A percentile compares a stretch with the other conserved stretches of the same genome.
Evolutionary conservation across 2,329 filamentous ascomycete species (phyloP).

Genomic region (Exophiala calicioides): DNA sequence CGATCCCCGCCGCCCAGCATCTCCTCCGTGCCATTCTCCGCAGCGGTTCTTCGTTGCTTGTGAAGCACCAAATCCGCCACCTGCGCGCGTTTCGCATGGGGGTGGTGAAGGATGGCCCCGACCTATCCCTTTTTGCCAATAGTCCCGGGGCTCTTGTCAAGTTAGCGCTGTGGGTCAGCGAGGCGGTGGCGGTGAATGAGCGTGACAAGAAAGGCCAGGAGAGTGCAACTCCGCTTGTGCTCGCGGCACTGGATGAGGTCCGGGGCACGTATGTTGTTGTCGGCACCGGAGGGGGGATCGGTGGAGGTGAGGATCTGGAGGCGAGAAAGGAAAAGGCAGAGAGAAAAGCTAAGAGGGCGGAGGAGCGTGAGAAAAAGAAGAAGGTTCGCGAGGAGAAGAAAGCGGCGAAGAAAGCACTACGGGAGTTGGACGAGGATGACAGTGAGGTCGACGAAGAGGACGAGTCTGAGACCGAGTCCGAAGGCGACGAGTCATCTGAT

Average conservation of each 20-base stretch:
- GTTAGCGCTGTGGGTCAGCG: conserved; percentile 88
- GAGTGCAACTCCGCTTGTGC: conserved; percentile 78
- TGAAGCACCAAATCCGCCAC: conserved; percentile 91
- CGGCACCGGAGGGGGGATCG: conserved; percentile 80
- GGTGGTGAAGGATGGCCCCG: conserved; percentile 91
- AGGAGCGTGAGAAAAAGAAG: conserved; percentile 64
- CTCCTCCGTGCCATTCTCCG: conserved; percentile 90
- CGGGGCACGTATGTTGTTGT: conserved; percentile 89
- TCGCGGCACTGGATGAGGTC: conserved; percentile 84
- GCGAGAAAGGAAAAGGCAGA: conserved; percentile 67
- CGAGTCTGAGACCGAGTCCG: conserved; percentile 66
- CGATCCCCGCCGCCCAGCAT: conserved; percentile 80
- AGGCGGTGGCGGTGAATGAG: conserved; percentile 88
- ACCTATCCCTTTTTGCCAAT: conserved; percentile 87
- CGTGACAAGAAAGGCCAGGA: conserved; percentile 69
- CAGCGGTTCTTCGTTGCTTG: conserved; percentile 85
- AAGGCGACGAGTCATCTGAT: conserved; percentile 45
- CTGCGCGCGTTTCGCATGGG: conserved; percentile 91
- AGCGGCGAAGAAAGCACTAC: conserved; percentile 57
- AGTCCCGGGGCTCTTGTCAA: conserved; percentile 84
- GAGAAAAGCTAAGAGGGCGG: conserved; percentile 63
- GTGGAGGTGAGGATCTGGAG: conserved; percentile 71
- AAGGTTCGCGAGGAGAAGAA: conserved; percentile 62
- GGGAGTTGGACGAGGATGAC: conserved; percentile 60
- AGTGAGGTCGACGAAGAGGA: conserved; percentile 62